Conservation (phyloP, 1,284 basidiomycete genomes). For the Sphagnurus paluster region DNA sequence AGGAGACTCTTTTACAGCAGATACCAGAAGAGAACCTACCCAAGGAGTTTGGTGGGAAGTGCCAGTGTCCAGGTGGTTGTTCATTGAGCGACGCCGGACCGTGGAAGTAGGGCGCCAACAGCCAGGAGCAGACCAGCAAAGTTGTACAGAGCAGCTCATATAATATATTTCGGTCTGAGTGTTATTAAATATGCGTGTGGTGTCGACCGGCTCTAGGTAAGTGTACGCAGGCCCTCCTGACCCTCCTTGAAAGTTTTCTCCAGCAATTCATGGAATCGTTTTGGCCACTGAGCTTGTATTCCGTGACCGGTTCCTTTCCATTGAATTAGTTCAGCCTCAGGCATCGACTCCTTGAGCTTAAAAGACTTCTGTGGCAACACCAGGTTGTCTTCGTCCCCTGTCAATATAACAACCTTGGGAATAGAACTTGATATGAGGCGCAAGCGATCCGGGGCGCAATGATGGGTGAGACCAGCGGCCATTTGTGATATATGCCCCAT, state of each 20-base stretch:
- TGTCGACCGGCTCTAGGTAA: background rate
- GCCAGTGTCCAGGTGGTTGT: slow-evolving; percentile 81
- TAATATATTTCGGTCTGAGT: slow-evolving; percentile 6
- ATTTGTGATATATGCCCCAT: slow-evolving; percentile 76
- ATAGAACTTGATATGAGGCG: slow-evolving; percentile 55
- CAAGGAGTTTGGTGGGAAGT: slow-evolving; percentile 81
- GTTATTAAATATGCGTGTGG: too few species aligned
- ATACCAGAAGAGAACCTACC: slow-evolving; percentile 87
- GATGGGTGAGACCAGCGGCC: slow-evolving; percentile 70
- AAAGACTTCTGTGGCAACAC: slow-evolving; percentile 59
- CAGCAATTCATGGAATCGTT: slow-evolving; percentile 57
- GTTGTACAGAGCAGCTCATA: slow-evolving; percentile 3
- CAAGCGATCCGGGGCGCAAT: slow-evolving; percentile 58
- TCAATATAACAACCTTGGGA: slow-evolving; percentile 62
- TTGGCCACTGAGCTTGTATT: slow-evolving; percentile 53
- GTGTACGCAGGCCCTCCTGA: slow-evolving; percentile 17
- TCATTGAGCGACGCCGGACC: slow-evolving; percentile 90
- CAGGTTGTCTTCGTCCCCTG: slow-evolving; percentile 74
- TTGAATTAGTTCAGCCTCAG: slow-evolving; percentile 64
- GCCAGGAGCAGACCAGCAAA: background rate
- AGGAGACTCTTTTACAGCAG: slow-evolving; percentile 73
- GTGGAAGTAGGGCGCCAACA: slow-evolving; percentile 60
- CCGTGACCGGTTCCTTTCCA: slow-evolving; percentile 74
- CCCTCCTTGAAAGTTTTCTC: slow-evolving; percentile 61
- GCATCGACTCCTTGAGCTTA: slow-evolving; percentile 63